Conservation (phyloP, 768 basidiomycete species). For the Dendrothele bispora region DNA sequence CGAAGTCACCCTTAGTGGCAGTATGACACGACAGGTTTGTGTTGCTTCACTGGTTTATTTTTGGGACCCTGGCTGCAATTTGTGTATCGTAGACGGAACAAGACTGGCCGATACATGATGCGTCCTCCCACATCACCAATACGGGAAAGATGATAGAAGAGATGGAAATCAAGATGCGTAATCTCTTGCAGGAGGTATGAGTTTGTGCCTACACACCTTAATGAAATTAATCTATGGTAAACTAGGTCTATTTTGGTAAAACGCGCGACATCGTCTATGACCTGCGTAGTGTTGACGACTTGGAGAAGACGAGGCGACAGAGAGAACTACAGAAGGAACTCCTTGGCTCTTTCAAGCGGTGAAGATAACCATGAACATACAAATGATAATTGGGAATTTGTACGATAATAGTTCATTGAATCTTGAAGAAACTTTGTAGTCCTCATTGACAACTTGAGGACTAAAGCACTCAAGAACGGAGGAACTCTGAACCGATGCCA, state of each 20-base stretch:
- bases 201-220: not conserved
- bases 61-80: conserved; percentile 9
- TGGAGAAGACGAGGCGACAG: conserved; percentile 79
- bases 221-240: not conserved
- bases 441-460: too few species aligned
- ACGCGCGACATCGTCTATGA: conserved; percentile 95
- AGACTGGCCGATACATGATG: conserved; percentile 80
- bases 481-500: too few species aligned
- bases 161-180: conserved; percentile 99
- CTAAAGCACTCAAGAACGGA: too few species aligned
- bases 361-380: too few species aligned
- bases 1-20: conserved; percentile 85
- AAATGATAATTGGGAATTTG: too few species aligned
- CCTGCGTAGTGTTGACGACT: conserved; percentile 82
- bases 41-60: not conserved
- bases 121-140: conserved; percentile 86
- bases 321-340: conserved; percentile 90
- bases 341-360: conserved; percentile 81
- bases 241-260: conserved; percentile 93
- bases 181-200: conserved; percentile 81
- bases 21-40: conserved; percentile 94
- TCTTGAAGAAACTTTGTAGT: too few species aligned
- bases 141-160: conserved; percentile 97
- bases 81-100: conserved; percentile 72
- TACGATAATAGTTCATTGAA: too few species aligned